Evolutionary conservation across 768 basidiomycete species (phyloP).

Genomic region (Thelephora ganbajun): DNA sequence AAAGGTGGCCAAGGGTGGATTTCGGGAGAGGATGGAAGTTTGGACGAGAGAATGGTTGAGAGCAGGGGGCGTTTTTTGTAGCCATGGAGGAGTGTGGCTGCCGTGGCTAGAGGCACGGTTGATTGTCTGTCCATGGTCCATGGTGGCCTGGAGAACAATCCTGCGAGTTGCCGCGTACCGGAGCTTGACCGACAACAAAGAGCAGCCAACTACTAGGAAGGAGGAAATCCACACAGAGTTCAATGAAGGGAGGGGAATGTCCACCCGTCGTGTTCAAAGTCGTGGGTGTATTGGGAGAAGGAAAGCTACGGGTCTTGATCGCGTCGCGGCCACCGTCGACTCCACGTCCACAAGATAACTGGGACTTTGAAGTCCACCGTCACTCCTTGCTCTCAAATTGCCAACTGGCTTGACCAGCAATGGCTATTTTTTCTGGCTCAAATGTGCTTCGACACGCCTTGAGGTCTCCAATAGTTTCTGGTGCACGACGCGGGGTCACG

Average conservation of each 20-base stretch:
- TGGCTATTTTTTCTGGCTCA: slow-evolving; percentile 5
- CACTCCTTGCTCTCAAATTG: not conserved
- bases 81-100: no score
- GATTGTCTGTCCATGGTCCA: slow-evolving; percentile 4
- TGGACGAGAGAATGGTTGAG: no score
- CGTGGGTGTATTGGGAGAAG: not conserved
- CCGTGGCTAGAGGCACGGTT: no score
- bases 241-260: not conserved
- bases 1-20: no score
- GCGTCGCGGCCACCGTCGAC: not conserved
- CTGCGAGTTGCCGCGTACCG: slow-evolving; percentile 3
- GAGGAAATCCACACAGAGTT: slow-evolving; percentile 2
- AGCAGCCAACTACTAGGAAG: no score
- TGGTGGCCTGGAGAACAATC: slow-evolving; percentile 2
- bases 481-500: slow-evolving; percentile 1
- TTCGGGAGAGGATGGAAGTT: no score
- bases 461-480: no score
- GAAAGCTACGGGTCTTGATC: not conserved
- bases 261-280: not conserved
- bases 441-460: slow-evolving; percentile 2
- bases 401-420: not conserved
- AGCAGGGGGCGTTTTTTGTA: no score
- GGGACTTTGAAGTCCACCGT: not conserved
- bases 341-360: not conserved
- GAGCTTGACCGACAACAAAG: not conserved